Evolutionary conservation across 1,284 basidiomycete genomes (phyloP).

Genomic region (Coriolopsis trogii): DNA sequence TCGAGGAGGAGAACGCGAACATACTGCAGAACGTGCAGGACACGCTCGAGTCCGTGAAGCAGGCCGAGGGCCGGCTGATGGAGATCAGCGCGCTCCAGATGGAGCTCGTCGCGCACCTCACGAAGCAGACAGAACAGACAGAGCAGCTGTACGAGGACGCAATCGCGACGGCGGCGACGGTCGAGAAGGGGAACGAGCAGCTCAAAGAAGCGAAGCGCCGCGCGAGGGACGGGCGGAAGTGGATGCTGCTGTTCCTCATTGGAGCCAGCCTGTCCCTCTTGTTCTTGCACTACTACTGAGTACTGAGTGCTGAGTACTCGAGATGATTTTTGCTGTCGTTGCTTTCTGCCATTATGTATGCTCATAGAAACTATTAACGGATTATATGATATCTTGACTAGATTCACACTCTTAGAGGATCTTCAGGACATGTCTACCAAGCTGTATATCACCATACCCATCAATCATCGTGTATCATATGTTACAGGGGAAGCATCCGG

Average conservation of each 20-base stretch:
- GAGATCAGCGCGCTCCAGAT: constrained; percentile 91
- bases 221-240: constrained; percentile 81
- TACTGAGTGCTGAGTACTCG: background rate
- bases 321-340: background rate
- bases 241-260: constrained; percentile 84
- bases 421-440: constrained; percentile 16
- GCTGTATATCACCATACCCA: constrained; percentile 23
- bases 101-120: constrained; percentile 85
- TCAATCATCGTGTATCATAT: constrained; percentile 17
- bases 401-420: constrained; percentile 10
- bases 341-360: constrained; percentile 4
- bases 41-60: constrained; percentile 83
- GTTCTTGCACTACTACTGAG: constrained; percentile 84
- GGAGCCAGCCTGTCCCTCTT: constrained; percentile 85
- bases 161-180: constrained; percentile 78
- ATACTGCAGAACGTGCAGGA: constrained; percentile 83
- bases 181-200: constrained; percentile 87
- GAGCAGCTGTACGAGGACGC: constrained; percentile 91
- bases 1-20: constrained; percentile 87
- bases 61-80: constrained; percentile 84
- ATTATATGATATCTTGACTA: constrained; percentile 17
- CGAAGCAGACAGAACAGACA: constrained; percentile 86
- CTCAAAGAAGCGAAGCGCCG: constrained; percentile 81
- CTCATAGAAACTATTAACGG: constrained; percentile 7
- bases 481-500: constrained; percentile 14